These are phyloP conservation scores for Fusarium dimerum DNA, from an alignment of 2,329 filamentous ascomycete species.

Conservation along the genomic window DNA sequence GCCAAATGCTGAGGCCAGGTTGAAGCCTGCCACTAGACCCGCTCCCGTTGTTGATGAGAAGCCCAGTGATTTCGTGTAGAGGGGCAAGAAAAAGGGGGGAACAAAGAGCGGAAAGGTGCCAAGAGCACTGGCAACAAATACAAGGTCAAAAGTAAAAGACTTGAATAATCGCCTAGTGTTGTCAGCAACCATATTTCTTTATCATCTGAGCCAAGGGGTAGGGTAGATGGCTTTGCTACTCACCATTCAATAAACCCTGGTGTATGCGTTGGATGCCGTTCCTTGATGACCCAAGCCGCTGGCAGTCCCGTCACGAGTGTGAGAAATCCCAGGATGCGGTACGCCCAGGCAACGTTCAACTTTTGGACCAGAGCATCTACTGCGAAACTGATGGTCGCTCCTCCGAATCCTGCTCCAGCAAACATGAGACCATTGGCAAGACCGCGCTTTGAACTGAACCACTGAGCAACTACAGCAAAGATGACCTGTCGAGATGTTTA, in stretches of 20 bases:
- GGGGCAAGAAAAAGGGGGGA: conserved; percentile 59
- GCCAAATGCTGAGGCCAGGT: conserved; percentile 58
- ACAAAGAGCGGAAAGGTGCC: conserved; percentile 61
- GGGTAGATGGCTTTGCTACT: conserved; percentile 3
- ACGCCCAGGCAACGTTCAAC: conserved; percentile 49
- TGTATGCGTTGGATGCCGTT: conserved; percentile 32
- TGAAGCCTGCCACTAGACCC: conserved; percentile 60
- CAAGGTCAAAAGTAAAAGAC: conserved; percentile 48
- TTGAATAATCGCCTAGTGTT: conserved; percentile 49
- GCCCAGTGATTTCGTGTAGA: conserved; percentile 54
- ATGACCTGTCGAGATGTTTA: conserved; percentile 33
- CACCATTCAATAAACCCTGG: conserved; percentile 49
- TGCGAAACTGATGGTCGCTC: conserved; percentile 51
- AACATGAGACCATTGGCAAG: conserved; percentile 56
- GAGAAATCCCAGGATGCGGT: conserved; percentile 51
- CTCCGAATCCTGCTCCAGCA: conserved; percentile 55
- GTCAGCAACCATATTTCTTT: conserved; percentile 5
- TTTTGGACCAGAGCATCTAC: conserved; percentile 47
- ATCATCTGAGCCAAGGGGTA: neutral
- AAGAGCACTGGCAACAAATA: conserved; percentile 57
- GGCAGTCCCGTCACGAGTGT: conserved; percentile 55
- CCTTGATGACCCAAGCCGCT: conserved; percentile 53
- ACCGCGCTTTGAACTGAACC: conserved; percentile 53
- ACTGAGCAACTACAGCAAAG: conserved; percentile 52
- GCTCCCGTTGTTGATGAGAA: conserved; percentile 53